Percentiles rank a stretch among this genome's conserved stretches.
phyloP scores from a whole-genome alignment of 2,329 filamentous ascomycete species.

The Fusarium pseudocircinatum region DNA sequence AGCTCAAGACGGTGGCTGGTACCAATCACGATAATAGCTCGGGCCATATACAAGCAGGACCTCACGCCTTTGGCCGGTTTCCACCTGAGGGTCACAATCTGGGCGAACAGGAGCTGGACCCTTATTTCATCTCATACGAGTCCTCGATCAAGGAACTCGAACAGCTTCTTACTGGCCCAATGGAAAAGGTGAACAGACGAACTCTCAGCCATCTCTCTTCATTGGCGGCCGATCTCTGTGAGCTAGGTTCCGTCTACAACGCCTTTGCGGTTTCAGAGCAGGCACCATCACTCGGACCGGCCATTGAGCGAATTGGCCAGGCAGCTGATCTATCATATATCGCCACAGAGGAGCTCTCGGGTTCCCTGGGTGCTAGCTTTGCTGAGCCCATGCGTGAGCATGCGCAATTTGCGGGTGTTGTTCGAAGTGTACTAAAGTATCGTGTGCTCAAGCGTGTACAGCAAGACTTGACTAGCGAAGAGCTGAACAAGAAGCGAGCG shows the following conservation, averaged over 20 bases:
- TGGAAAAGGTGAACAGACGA: slow-evolving; percentile 95
- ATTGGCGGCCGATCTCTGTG: slow-evolving; percentile 86
- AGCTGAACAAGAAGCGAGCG: slow-evolving; percentile 85
- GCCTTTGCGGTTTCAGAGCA: slow-evolving; percentile 96
- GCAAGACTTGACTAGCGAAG: slow-evolving; percentile 95
- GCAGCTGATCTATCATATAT: slow-evolving; percentile 97
- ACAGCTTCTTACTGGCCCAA: slow-evolving; percentile 85
- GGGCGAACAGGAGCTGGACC: slow-evolving; percentile 90
- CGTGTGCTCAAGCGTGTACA: slow-evolving; percentile 93
- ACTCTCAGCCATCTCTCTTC: slow-evolving; percentile 86
- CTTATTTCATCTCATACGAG: slow-evolving; percentile 95
- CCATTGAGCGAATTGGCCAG: slow-evolving; percentile 94
- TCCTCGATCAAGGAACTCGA: slow-evolving; percentile 92
- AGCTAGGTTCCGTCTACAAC: slow-evolving; percentile 95
- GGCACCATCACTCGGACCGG: slow-evolving; percentile 85
- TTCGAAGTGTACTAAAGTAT: slow-evolving; percentile 87
- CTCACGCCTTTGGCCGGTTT: slow-evolving; percentile 79
- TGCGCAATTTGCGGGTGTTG: slow-evolving; percentile 95
- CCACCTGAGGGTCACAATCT: slow-evolving; percentile 80
- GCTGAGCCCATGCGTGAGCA: slow-evolving; percentile 98
- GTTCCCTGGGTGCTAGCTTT: slow-evolving; percentile 89
- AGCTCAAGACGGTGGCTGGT: slow-evolving; percentile 71
- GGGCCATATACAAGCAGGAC: slow-evolving; percentile 52
- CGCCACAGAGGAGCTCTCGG: slow-evolving; percentile 89
- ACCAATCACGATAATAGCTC: slow-evolving; percentile 47